phyloP scores from a whole-genome alignment of 2,329 filamentous ascomycete species.

The Fonsecaea multimorphosa region DNA sequence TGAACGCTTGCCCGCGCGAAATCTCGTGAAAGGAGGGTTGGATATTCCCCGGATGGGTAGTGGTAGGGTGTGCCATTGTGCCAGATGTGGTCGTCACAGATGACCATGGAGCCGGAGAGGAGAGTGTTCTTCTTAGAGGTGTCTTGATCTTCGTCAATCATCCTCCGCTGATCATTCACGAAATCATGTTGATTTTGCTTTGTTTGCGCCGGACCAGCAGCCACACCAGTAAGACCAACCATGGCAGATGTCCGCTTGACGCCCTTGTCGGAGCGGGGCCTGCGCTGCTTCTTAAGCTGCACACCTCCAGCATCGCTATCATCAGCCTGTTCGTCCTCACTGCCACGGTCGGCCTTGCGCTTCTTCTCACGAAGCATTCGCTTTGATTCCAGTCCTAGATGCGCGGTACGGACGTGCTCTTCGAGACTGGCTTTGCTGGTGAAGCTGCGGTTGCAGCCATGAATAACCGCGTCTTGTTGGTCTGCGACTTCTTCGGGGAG shows the following conservation, averaged over 20 bases:
- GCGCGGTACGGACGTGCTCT: conserved; percentile 82
- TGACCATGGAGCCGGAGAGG: conserved; percentile 36
- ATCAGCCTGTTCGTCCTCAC: conserved; percentile 29
- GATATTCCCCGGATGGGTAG: conserved; percentile 35
- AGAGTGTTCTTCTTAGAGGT: conserved; percentile 11
- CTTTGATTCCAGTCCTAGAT: conserved; percentile 66
- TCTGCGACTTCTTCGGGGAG: conserved; percentile 62
- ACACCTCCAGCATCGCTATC: neutral
- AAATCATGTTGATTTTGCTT: neutral
- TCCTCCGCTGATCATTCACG: neutral
- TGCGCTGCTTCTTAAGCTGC: conserved; percentile 32
- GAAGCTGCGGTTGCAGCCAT: conserved; percentile 77
- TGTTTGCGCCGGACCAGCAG: conserved; percentile 10
- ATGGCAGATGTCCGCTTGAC: conserved; percentile 33
- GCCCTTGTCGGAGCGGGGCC: conserved; percentile 39
- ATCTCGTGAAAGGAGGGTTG: conserved; percentile 14
- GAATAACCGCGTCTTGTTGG: conserved; percentile 62
- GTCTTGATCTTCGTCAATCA: neutral
- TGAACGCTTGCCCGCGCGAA: conserved; percentile 2
- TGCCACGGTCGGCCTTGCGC: conserved; percentile 47
- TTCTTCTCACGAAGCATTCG: conserved; percentile 49
- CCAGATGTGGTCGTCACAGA: conserved; percentile 35
- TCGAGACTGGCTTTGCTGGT: conserved; percentile 78
- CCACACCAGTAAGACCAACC: conserved; percentile 47
- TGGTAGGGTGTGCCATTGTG: conserved; percentile 36